phyloP scores from a whole-genome alignment of 139 green algal genomes.

The Astrephomene gubernaculifera region DNA sequence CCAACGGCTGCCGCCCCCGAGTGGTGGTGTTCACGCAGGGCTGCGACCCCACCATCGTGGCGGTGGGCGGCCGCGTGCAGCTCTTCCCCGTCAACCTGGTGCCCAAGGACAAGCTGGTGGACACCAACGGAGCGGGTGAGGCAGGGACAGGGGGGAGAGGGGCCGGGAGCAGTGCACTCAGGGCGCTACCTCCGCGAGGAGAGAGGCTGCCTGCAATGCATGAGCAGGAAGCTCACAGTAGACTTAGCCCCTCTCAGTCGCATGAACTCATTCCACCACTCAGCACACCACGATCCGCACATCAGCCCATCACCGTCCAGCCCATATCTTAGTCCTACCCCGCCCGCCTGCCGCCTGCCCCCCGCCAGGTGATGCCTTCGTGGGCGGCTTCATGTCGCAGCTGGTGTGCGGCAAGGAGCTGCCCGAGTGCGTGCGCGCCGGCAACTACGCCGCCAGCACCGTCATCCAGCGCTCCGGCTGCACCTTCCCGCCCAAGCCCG shows the following conservation, averaged over 20 bases:
- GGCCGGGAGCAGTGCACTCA: no score
- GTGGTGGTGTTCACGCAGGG: slow-evolving; percentile 97
- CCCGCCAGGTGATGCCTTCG: slow-evolving; percentile 91
- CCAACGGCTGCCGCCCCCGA: slow-evolving; percentile 78
- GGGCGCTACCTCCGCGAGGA: neutral
- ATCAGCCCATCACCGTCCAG: no score
- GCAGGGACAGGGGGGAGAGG: no score
- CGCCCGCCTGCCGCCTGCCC: neutral
- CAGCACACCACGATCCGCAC: no score
- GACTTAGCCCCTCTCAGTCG: no score
- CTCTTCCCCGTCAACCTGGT: slow-evolving; percentile 70
- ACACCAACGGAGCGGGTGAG: slow-evolving; percentile 93
- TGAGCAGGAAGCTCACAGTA: no score
- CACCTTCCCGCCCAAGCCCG: slow-evolving; percentile 81
- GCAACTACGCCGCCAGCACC: slow-evolving; percentile 92
- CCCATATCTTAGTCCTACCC: no score
- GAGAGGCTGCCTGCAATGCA: no score
- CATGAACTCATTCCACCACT: no score
- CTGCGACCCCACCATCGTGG: slow-evolving; percentile 90
- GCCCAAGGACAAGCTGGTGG: slow-evolving; percentile 90
- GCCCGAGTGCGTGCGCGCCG: slow-evolving; percentile 84
- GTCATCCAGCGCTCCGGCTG: slow-evolving; percentile 96
- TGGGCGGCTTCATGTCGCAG: slow-evolving; percentile 98
- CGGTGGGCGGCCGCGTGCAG: slow-evolving; percentile 73
- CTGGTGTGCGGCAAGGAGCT: slow-evolving; percentile 89